Evolutionary conservation across 345 rosid genomes (phyloP).

Genomic region (Raphanus raphanistrum): DNA sequence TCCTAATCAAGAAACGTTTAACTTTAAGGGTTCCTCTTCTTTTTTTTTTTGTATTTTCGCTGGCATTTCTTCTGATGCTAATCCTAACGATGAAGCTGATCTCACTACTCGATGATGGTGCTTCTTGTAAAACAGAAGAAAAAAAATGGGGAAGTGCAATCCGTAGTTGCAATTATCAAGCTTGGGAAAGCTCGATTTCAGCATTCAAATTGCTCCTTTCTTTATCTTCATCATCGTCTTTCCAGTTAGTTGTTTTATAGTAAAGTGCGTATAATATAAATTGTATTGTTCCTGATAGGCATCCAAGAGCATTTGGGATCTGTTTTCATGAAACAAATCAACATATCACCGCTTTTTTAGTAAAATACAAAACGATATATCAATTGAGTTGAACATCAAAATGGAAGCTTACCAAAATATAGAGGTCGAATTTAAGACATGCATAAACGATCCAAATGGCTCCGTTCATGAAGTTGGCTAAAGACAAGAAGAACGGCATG

Average conservation of each 20-base stretch:
- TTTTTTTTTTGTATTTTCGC: not conserved
- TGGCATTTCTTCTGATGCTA: not conserved
- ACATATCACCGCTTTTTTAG: not conserved
- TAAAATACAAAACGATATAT: not conserved
- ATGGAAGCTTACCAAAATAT: slow-evolving; percentile 46
- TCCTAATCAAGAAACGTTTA: slow-evolving; percentile 14
- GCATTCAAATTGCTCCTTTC: not conserved
- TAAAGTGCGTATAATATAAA: not conserved
- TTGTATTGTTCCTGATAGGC: not conserved
- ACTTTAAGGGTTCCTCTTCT: slow-evolving; percentile 1
- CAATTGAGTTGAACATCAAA: not conserved
- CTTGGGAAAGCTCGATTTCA: not conserved
- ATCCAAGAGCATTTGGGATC: slow-evolving; percentile 43
- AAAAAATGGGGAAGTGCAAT: not conserved
- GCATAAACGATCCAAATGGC: slow-evolving; percentile 60
- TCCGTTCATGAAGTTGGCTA: slow-evolving; percentile 57
- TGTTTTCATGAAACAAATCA: slow-evolving; percentile 11
- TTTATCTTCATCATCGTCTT: not conserved
- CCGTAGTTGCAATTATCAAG: not conserved
- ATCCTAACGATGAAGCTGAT: not conserved
- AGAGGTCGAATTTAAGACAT: slow-evolving; percentile 55
- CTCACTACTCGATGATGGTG: not conserved
- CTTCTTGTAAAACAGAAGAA: not conserved
- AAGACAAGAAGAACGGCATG: slow-evolving; percentile 71
- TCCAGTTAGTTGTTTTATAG: not conserved